Conservation (phyloP, 148 eudicot genomes). For the Beta vulgaris region DNA sequence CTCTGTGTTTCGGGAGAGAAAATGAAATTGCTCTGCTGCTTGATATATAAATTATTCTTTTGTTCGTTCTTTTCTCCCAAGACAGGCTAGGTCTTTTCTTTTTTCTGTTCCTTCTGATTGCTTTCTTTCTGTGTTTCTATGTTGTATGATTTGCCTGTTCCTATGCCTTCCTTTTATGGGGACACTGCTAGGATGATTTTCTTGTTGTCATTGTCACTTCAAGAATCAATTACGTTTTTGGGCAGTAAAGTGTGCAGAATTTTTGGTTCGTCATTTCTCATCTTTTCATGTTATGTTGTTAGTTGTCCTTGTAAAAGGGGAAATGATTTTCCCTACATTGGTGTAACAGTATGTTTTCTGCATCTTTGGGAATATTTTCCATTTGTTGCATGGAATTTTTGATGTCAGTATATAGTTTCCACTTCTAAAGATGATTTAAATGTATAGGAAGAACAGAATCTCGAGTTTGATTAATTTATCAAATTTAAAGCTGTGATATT, state of each 20-base stretch:
- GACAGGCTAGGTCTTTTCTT: background rate
- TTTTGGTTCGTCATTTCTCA: background rate
- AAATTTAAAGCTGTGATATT: background rate
- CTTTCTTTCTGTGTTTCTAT: background rate
- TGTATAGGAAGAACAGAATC: background rate
- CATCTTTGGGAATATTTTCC: background rate
- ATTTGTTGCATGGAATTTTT: too few relatives aligned
- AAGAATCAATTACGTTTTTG: background rate
- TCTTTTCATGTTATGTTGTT: background rate
- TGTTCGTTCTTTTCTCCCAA: background rate
- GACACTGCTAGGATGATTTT: too few relatives aligned
- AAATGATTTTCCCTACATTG: slow-evolving; percentile 4
- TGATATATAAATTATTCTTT: background rate
- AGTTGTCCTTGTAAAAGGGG: background rate
- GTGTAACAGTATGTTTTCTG: background rate
- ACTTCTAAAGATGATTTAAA: background rate
- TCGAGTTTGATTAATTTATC: background rate
- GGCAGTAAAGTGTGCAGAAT: background rate
- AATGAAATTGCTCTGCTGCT: background rate
- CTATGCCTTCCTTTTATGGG: background rate
- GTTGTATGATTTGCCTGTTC: background rate
- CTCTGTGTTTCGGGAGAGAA: background rate
- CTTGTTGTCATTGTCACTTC: background rate
- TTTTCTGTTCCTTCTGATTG: background rate
- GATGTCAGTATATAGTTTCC: too few relatives aligned